Base-by-base conservation (phyloP, 208 protist genomes). In the Trypanosoma scelopori region DNA sequence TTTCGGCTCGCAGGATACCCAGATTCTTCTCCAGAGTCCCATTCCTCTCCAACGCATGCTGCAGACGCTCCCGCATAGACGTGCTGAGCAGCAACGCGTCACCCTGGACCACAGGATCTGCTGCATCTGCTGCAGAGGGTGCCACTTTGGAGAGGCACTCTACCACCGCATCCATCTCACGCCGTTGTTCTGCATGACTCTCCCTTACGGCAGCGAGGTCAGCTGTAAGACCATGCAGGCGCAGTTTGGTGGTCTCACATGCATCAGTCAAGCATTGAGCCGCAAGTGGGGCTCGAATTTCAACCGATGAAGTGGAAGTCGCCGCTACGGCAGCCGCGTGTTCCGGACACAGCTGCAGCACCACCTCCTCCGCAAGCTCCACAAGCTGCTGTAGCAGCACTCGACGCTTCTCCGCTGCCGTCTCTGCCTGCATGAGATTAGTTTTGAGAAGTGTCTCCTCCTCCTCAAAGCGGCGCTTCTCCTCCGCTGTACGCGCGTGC, bases 141-240 rank as follows among this genome's bases (percentile, higher is more conserved):
- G 55, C 0, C 20, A n/a, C 58, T 15, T 50, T 23, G 6, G 28
- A 5, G 27, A 73, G 52, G 41, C 1, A 23, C 20, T 46, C 0
- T 13, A 9, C 23, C 15, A 58, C 52, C 5, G 25, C 23, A 6
- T 65, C 27, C 27, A 73, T 37, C 41, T 65, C 52, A 30, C 27
- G 43, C 39, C 47, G 39, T 15, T 62, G 48, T 37, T 43, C 39
- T 16, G 18, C 27, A 18, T 53, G 2, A 50, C 1, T 30, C 42
- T 57, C 30, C 35, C 64, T 71, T 15, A 53, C 5, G 9, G 27
- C 23, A 42, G 22, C 5, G 0, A 71, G 20, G 22, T 71, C 55
- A 3, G 18, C 23, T 1, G 49, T 15, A 22, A 71, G 56, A 42
- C 1, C 27, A 18, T 51, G 23, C 28, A 42, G 9, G 28, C 30